phyloP scores from a whole-genome alignment of 2,329 filamentous ascomycete species.

The Fusarium redolens region DNA sequence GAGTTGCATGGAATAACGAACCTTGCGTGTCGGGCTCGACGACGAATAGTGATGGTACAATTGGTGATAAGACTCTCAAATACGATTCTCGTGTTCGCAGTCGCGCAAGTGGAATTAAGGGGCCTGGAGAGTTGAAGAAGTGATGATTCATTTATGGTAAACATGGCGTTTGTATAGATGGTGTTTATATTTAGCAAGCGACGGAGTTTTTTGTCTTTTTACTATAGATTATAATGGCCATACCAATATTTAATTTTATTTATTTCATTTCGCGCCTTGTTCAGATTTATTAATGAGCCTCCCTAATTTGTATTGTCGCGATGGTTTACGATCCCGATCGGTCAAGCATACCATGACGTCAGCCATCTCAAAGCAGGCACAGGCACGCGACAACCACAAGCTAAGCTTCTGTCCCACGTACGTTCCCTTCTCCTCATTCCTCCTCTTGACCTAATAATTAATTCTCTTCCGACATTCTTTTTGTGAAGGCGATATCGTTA shows the following conservation, averaged over 20 bases:
- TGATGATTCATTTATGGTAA: conserved; percentile 12
- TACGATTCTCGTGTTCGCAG: conserved; percentile 39
- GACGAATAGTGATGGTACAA: conserved; percentile 23
- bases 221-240: not conserved
- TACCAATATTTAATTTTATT: not conserved
- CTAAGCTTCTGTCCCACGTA: not conserved
- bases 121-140: conserved; percentile 33
- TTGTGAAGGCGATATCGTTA: not conserved
- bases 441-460: not conserved
- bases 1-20: conserved; percentile 31
- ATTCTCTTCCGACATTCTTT: not conserved
- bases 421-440: not conserved
- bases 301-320: not conserved
- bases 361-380: conserved; percentile 22
- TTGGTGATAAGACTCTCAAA: conserved; percentile 26
- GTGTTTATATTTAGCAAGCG: not conserved
- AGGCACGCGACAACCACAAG: conserved; percentile 27
- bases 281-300: not conserved
- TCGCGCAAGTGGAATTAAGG: conserved; percentile 23
- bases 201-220: not conserved
- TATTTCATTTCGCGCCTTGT: not conserved
- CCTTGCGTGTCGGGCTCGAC: conserved; percentile 40
- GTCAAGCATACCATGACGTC: conserved; percentile 24
- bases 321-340: conserved; percentile 20
- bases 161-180: not conserved